phyloP scores from a whole-genome alignment of 2,329 filamentous ascomycete genomes.

The Microsporum canis region DNA sequence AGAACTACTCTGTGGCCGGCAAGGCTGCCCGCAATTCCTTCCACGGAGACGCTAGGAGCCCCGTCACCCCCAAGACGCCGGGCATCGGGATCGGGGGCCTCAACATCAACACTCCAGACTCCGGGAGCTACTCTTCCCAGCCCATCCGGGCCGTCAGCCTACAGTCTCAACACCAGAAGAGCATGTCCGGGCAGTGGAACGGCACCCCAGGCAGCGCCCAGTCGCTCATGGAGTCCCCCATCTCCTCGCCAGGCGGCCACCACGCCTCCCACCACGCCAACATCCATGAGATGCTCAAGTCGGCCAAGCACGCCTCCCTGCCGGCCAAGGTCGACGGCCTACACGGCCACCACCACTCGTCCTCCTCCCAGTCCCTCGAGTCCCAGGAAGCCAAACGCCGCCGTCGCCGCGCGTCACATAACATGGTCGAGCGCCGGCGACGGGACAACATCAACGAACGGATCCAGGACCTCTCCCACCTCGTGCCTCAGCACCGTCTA shows the following conservation, averaged over 20 bases:
- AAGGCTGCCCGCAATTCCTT: conserved; percentile 1
- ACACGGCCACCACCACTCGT: conserved; percentile 29
- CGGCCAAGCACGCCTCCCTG: conserved; percentile 74
- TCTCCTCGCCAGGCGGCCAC: conserved; percentile 58
- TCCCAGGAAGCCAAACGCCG: conserved; percentile 90
- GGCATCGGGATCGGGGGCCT: conserved; percentile 52
- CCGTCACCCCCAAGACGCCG: conserved; percentile 78
- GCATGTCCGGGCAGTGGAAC: conserved; percentile 79
- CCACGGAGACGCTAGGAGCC: conserved; percentile 51
- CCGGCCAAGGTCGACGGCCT: conserved; percentile 67
- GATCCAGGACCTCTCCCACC: conserved; percentile 88
- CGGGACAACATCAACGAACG: conserved; percentile 98
- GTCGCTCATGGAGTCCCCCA: conserved; percentile 79
- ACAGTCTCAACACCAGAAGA: conserved; percentile 58
- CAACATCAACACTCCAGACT: conserved; percentile 60
- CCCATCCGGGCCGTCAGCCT: conserved; percentile 59
- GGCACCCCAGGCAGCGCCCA: conserved; percentile 72
- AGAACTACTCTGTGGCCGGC: conserved; percentile 37
- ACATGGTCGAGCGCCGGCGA: conserved; percentile 85
- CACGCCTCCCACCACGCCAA: conserved; percentile 47
- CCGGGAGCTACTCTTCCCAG: conserved; percentile 61
- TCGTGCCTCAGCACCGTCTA: conserved; percentile 82
- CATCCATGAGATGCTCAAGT: conserved; percentile 77
- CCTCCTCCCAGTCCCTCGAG: conserved; percentile 45
- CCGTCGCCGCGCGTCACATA: conserved; percentile 85